phyloP scores from a whole-genome alignment of 371 early-diverging fungal species.

The Lichtheimia ramosa region DNA sequence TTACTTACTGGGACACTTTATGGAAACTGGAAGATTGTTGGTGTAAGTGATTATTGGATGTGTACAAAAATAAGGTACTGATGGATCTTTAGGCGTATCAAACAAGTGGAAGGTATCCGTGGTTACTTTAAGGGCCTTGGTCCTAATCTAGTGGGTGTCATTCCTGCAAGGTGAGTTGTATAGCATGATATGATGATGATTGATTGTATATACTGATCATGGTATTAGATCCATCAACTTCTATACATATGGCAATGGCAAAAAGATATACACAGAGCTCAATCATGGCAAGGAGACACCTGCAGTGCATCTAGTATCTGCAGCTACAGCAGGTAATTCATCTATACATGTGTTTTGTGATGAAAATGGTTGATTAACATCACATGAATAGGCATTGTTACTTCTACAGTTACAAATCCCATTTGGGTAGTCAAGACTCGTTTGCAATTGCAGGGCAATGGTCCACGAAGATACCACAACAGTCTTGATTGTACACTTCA shows the following conservation, averaged over 20 bases:
- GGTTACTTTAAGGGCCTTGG: constrained; percentile 94
- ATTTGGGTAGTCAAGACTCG: constrained; percentile 97
- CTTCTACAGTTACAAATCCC: constrained; percentile 87
- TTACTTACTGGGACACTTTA: constrained; percentile 46
- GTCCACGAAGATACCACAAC: constrained; percentile 61
- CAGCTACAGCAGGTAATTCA: constrained; percentile 74
- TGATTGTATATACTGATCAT: too few relatives aligned
- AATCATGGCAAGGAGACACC: constrained; percentile 80
- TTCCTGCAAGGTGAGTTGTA: constrained; percentile 76
- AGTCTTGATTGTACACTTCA: constrained; percentile 72
- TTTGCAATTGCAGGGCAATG: constrained; percentile 79
- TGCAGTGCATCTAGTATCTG: constrained; percentile 81
- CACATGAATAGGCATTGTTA: constrained; percentile 51
- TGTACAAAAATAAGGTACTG: too few relatives aligned
- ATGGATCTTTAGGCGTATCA: constrained; percentile 68
- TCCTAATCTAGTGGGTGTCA: constrained; percentile 90
- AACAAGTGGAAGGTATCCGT: constrained; percentile 77
- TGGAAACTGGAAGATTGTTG: constrained; percentile 50
- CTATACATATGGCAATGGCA: constrained; percentile 87
- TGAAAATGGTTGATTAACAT: background rate
- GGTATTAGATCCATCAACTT: constrained; percentile 84
- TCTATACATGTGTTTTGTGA: too few relatives aligned
- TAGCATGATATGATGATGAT: too few relatives aligned
- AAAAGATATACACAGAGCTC: constrained; percentile 68
- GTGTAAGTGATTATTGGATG: constrained; percentile 33